These are phyloP conservation scores for Sergeia podlipaevii DNA, from an alignment of 208 protist genomes.

Conservation along the genomic window DNA sequence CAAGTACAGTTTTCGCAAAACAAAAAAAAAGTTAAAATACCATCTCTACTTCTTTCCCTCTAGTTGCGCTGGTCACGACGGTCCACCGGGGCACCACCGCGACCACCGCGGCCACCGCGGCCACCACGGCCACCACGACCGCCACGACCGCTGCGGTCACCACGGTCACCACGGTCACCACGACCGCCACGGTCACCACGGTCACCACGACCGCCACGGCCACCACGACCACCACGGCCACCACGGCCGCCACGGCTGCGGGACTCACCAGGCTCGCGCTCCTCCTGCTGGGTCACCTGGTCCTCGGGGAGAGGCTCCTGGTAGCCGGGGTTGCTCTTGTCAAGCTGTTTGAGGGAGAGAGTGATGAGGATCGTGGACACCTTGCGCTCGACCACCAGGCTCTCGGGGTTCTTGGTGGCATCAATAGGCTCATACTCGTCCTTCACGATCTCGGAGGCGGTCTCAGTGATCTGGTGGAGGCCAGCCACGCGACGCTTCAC, in stretches of 20 bases:
- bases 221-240: constrained; percentile 21
- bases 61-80: constrained; percentile 33
- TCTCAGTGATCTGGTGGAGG: constrained; percentile 90
- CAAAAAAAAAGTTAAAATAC: no score
- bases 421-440: constrained; percentile 91
- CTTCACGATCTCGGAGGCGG: constrained; percentile 70
- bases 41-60: no score
- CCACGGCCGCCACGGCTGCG: constrained; percentile 20
- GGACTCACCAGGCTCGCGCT: constrained; percentile 29
- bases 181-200: constrained; percentile 33
- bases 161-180: constrained; percentile 27
- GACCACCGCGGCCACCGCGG: constrained; percentile 26
- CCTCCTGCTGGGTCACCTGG: constrained; percentile 86
- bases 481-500: constrained; percentile 89
- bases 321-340: constrained; percentile 85
- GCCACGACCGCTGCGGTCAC: constrained; percentile 10
- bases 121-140: constrained; percentile 15
- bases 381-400: constrained; percentile 73
- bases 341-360: constrained; percentile 81
- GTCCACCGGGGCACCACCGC: constrained; percentile 14
- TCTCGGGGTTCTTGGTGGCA: constrained; percentile 58
- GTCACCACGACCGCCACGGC: constrained; percentile 18
- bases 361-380: constrained; percentile 90
- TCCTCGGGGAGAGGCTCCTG: constrained; percentile 86
- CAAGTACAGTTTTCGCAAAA: no score